Conservation (phyloP, 1,284 basidiomycete species). For the Gymnopus androsaceus region DNA sequence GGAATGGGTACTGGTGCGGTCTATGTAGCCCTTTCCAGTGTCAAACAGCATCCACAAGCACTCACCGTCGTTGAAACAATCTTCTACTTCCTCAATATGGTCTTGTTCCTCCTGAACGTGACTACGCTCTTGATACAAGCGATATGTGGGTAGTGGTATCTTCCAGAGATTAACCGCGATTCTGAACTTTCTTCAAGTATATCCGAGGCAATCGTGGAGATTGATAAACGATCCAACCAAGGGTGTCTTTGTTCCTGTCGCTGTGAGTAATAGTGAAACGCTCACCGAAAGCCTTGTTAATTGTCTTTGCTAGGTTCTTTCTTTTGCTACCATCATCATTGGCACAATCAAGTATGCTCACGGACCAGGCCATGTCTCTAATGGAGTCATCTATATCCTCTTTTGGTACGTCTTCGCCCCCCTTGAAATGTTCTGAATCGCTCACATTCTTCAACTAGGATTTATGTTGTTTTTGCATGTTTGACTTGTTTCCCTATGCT, state of each 20-base stretch:
- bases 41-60: constrained; percentile 36
- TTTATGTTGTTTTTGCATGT: constrained; percentile 44
- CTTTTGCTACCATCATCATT: constrained; percentile 53
- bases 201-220: constrained; percentile 43
- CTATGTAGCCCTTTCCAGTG: constrained; percentile 45
- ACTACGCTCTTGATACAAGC: constrained; percentile 44
- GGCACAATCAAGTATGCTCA: constrained; percentile 50
- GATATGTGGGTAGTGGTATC: constrained; percentile 33
- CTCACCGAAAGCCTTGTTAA: not conserved
- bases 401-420: constrained; percentile 41
- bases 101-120: constrained; percentile 44
- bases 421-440: no score
- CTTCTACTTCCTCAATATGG: constrained; percentile 50
- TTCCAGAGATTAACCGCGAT: not conserved
- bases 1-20: constrained; percentile 54
- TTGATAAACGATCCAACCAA: constrained; percentile 47
- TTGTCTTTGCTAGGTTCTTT: constrained; percentile 36
- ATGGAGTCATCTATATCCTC: constrained; percentile 39
- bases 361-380: constrained; percentile 35
- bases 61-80: constrained; percentile 41
- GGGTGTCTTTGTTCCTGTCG: constrained; percentile 48
- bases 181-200: constrained; percentile 32
- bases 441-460: no score
- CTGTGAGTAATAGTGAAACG: constrained; percentile 28
- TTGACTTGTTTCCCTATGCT: constrained; percentile 49